A percentile compares a stretch with the other conserved stretches of the same genome.
These are phyloP conservation scores for Fonsecaea monophora DNA, from an alignment of 2,329 filamentous ascomycete species.

Conservation along the genomic window DNA sequence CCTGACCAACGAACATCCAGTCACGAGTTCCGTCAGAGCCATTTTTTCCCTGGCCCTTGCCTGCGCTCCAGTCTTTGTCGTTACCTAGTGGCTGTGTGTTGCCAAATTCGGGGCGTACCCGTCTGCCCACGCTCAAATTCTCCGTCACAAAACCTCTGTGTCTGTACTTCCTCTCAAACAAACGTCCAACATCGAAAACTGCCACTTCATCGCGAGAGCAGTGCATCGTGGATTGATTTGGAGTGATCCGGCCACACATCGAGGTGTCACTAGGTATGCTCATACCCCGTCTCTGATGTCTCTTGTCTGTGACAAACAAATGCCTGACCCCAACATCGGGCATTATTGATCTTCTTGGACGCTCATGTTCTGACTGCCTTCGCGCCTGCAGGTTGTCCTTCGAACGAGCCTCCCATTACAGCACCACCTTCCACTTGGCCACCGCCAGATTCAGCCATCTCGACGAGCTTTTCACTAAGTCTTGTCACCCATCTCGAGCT, in stretches of 20 bases:
- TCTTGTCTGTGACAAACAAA: neutral
- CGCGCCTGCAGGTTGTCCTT: constrained; percentile 31
- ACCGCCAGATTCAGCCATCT: constrained; percentile 4
- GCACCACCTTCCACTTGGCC: constrained; percentile 2
- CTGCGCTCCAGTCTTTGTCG: constrained; percentile 7
- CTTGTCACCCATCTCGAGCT: constrained; percentile 46
- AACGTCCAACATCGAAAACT: constrained; percentile 27
- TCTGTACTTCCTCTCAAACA: constrained; percentile 21
- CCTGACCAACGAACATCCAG: constrained; percentile 14
- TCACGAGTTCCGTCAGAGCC: constrained; percentile 29
- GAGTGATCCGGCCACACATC: constrained; percentile 23
- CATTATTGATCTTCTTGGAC: constrained; percentile 7
- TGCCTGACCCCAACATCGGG: neutral
- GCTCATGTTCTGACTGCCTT: constrained; percentile 25
- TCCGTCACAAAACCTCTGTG: constrained; percentile 29
- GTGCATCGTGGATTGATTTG: constrained; percentile 18
- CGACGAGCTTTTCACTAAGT: constrained; percentile 61
- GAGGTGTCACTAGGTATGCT: constrained; percentile 32
- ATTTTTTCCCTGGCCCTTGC: constrained; percentile 12
- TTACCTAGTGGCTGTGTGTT: constrained; percentile 33
- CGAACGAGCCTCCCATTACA: constrained; percentile 21
- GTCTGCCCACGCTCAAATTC: constrained; percentile 22
- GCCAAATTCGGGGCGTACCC: constrained; percentile 20
- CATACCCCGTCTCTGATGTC: neutral
- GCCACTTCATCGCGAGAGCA: constrained; percentile 16